Base-by-base conservation (phyloP, 805 yeast species). In the Pichia sporocuriosa region DNA sequence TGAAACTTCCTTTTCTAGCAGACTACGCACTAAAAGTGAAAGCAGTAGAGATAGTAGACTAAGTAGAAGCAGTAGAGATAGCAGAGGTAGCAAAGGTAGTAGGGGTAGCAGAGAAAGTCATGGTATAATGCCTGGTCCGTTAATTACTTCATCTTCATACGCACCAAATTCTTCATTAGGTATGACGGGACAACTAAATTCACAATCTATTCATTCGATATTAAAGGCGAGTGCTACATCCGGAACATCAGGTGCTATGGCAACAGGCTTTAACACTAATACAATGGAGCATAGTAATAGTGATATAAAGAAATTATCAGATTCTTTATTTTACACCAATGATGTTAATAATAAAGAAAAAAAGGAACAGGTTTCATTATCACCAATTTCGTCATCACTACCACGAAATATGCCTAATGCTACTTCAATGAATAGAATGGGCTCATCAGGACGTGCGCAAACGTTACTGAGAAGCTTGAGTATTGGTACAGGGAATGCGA, bases 161-260 rank as follows among this genome's bases (percentile, higher is more conserved):
- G 39, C 46, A 10, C 46, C 46, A 17, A 28, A 8, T 3, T 47
- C 47, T 7, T 32, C 37, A 16, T 26, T 26, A 6, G 42, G 39
- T 1, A 43, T 39, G 4, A 21, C 47, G 1, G 32, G 16, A 21
- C 40, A 24, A 8, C n/a, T 26, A 8, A 36, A 21, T 15, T n/a
- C 33, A 19, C 38, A 39, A 5, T 39, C 44, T 5, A 25, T 39
- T 11, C 47, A 40, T 28, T 44, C 43, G 8, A 33, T 40, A 20
- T 32, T 45, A 16, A 47, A 45, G 29, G 46, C 51, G 6, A 31
- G 35, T 16, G 45, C 51, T 12, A 33, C 40, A 20, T 38, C 48
- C 5, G 44, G 44, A 9, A 42, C 50, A 6, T 32, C 44, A 6
- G 30, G 37, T 6, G 46, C 44, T 5, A 28, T 43, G 12, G 50